Evolutionary conservation across 768 basidiomycete genomes (phyloP).

Genomic region (Pholiota conissans): DNA sequence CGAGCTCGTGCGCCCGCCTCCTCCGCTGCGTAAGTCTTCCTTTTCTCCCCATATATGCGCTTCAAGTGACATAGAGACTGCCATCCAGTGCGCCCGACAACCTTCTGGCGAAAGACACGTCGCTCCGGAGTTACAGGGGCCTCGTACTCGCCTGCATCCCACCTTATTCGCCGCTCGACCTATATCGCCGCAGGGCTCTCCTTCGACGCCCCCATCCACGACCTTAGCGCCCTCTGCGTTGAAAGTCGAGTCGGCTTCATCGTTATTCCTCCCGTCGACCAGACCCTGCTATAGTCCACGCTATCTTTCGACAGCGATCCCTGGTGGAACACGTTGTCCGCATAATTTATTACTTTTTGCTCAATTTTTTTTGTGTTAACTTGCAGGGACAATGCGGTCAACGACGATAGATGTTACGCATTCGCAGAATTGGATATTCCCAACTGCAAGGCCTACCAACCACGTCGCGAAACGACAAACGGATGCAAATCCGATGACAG

Average conservation of each 20-base stretch:
- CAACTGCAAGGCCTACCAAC: background rate
- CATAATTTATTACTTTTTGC: background rate
- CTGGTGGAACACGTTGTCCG: background rate
- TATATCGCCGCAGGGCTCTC: constrained; percentile 77
- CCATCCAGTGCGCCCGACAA: constrained; percentile 71
- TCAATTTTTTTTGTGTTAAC: background rate
- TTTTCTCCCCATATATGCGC: background rate
- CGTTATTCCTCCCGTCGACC: constrained; percentile 41
- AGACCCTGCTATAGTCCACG: constrained; percentile 24
- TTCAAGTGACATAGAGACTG: background rate
- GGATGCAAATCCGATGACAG: background rate
- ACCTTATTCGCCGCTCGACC: constrained; percentile 75
- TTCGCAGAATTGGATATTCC: background rate
- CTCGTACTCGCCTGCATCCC: constrained; percentile 71
- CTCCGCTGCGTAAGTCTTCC: constrained; percentile 57
- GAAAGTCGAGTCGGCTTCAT: constrained; percentile 54
- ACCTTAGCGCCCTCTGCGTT: constrained; percentile 62
- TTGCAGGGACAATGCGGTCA: background rate
- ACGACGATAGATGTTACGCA: background rate
- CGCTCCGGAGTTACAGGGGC: constrained; percentile 71
- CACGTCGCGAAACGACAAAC: background rate
- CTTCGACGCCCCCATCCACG: constrained; percentile 60
- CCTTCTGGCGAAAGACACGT: constrained; percentile 76
- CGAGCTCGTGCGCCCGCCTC: constrained; percentile 59
- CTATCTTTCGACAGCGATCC: background rate